These are phyloP conservation scores for Aspergillus wentii DNA, from an alignment of 495 filamentous ascomycete species.

Conservation along the genomic window DNA sequence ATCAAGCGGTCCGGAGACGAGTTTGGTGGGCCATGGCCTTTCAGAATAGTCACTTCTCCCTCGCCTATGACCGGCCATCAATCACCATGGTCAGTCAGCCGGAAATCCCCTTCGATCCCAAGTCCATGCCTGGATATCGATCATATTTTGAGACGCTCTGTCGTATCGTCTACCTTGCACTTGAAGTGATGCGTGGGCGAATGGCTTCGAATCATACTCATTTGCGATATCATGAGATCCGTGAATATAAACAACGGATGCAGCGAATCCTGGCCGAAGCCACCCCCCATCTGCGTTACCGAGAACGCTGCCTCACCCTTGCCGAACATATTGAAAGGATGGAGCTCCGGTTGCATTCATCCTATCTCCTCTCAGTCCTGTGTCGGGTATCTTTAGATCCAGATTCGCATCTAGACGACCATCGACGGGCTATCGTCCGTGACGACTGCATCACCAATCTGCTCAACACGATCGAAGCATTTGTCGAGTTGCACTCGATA, in stretches of 20 bases:
- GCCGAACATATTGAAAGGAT: constrained; percentile 52
- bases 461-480: constrained; percentile 38
- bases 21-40: constrained; percentile 57
- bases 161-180: constrained; percentile 45
- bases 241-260: constrained; percentile 46
- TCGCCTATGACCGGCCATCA: constrained; percentile 56
- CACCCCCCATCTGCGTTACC: constrained; percentile 47
- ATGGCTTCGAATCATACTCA: constrained; percentile 36
- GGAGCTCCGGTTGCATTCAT: constrained; percentile 51
- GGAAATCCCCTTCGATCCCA: constrained; percentile 42
- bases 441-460: constrained; percentile 40
- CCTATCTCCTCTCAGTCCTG: constrained; percentile 54
- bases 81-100: constrained; percentile 49
- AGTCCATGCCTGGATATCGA: constrained; percentile 43
- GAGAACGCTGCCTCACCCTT: constrained; percentile 38
- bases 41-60: constrained; percentile 57
- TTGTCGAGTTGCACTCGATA: constrained; percentile 41
- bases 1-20: constrained; percentile 31
- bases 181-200: constrained; percentile 51
- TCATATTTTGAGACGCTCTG: constrained; percentile 53
- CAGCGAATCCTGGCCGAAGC: constrained; percentile 46
- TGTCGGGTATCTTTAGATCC: constrained; percentile 53
- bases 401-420: constrained; percentile 26
- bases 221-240: constrained; percentile 41
- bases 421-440: constrained; percentile 32